Percentiles rank a stretch among this genome's conserved stretches.
Evolutionary conservation across 1,284 basidiomycete species (phyloP).

Genomic region (Melampsora larici-populina): DNA sequence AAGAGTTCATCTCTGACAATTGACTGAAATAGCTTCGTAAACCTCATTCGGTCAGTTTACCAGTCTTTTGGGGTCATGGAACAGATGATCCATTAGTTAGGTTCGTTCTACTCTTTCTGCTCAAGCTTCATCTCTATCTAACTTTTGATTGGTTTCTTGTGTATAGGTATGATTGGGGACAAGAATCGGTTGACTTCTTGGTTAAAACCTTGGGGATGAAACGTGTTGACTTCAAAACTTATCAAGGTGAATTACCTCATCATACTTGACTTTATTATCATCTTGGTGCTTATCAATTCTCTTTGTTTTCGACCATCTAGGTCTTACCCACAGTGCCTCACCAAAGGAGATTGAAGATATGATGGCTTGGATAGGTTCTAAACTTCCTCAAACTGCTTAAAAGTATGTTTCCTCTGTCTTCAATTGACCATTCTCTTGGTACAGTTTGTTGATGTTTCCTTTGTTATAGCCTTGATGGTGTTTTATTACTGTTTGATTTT

Average conservation of each 20-base stretch:
- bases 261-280: neutral
- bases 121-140: neutral
- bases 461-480: too few species aligned
- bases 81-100: slow-evolving; percentile 19
- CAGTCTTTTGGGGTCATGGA: slow-evolving; percentile 40
- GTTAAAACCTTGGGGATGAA: slow-evolving; percentile 4
- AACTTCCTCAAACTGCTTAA: slow-evolving; percentile 9
- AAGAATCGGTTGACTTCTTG: slow-evolving; percentile 24
- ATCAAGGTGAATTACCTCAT: slow-evolving; percentile 8
- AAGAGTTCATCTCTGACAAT: neutral
- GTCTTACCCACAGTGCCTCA: slow-evolving; percentile 22
- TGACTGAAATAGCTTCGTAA: slow-evolving; percentile 1
- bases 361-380: neutral
- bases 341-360: slow-evolving; percentile 22
- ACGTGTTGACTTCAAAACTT: slow-evolving; percentile 27
- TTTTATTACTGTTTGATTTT: too few species aligned
- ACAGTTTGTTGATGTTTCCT: too few species aligned
- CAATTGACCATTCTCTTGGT: too few species aligned
- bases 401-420: too few species aligned
- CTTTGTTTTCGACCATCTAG: neutral
- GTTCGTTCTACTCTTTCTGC: neutral
- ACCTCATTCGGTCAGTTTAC: slow-evolving; percentile 14
- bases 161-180: slow-evolving; percentile 31
- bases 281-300: neutral
- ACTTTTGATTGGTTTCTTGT: neutral